These are phyloP conservation scores for Hanseniaspora sp. DNA, from an alignment of 1,139 yeast genomes.

Conservation along the genomic window DNA sequence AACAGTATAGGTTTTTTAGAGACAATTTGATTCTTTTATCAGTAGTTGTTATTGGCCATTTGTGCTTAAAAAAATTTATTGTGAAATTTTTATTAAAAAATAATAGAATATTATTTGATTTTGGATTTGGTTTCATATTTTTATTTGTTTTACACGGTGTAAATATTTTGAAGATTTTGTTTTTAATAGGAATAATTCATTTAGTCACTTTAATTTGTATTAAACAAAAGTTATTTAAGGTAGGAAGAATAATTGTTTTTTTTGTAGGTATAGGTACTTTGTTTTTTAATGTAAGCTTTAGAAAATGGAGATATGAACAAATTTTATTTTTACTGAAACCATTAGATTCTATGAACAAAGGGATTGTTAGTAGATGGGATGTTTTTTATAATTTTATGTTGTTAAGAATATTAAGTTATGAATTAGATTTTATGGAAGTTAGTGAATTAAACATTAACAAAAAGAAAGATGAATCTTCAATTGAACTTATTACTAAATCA, in stretches of 20 bases:
- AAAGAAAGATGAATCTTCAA: constrained; percentile 21
- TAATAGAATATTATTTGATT: constrained; percentile 50
- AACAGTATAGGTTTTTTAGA: constrained; percentile 79
- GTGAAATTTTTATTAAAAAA: constrained; percentile 9
- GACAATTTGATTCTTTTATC: constrained; percentile 58
- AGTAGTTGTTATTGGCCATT: constrained; percentile 46
- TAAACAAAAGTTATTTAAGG: constrained; percentile 19
- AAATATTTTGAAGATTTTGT: constrained; percentile 52
- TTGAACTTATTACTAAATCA: constrained; percentile 16
- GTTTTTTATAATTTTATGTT: constrained; percentile 86
- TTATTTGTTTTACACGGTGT: constrained; percentile 72
- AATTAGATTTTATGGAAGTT: constrained; percentile 58
- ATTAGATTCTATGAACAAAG: constrained; percentile 51
- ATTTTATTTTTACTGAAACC: constrained; percentile 33
- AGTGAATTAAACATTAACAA: constrained; percentile 18
- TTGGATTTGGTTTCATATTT: constrained; percentile 58
- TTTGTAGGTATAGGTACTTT: constrained; percentile 61
- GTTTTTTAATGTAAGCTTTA: constrained; percentile 61
- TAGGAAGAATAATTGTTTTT: constrained; percentile 37
- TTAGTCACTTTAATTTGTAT: constrained; percentile 28
- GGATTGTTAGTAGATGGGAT: constrained; percentile 86
- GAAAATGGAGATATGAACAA: constrained; percentile 43
- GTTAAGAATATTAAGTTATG: constrained; percentile 71
- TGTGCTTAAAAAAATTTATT: constrained; percentile 35
- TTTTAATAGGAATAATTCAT: constrained; percentile 29